Conservation (phyloP, 2,329 filamentous ascomycete species). For the Daldinia sp. region DNA sequence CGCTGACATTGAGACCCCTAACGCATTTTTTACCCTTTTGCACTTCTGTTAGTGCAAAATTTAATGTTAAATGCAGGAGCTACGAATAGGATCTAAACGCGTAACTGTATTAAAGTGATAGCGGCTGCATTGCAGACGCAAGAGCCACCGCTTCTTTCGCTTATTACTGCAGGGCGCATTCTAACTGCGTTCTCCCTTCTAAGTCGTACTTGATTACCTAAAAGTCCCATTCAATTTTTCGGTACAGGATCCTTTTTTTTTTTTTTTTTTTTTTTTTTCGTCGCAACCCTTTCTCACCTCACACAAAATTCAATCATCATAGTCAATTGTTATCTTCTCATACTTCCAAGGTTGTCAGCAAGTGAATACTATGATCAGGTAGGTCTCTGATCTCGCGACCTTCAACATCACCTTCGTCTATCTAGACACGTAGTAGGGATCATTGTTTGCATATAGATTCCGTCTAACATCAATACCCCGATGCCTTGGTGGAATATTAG, state of each 20-base stretch:
- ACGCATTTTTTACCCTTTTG: neutral
- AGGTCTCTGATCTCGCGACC: neutral
- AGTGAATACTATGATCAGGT: neutral
- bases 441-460: neutral
- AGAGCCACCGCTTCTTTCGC: neutral
- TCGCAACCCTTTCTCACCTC: too few species aligned
- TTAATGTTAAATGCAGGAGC: neutral
- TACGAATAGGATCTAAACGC: conserved; percentile 9
- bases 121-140: conserved; percentile 15
- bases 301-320: too few species aligned
- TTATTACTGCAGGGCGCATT: conserved; percentile 1
- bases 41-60: neutral
- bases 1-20: neutral
- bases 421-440: neutral
- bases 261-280: neutral
- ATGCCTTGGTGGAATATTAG: neutral
- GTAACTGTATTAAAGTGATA: conserved; percentile 4
- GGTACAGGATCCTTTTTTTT: conserved; percentile 3
- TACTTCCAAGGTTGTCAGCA: neutral
- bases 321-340: neutral
- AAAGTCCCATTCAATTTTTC: neutral
- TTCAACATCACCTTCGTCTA: neutral
- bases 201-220: neutral
- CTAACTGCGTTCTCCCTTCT: neutral
- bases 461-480: neutral